These are phyloP conservation scores for Colletotrichum nymphaeae DNA, from an alignment of 2,329 filamentous ascomycete species.

Conservation along the genomic window DNA sequence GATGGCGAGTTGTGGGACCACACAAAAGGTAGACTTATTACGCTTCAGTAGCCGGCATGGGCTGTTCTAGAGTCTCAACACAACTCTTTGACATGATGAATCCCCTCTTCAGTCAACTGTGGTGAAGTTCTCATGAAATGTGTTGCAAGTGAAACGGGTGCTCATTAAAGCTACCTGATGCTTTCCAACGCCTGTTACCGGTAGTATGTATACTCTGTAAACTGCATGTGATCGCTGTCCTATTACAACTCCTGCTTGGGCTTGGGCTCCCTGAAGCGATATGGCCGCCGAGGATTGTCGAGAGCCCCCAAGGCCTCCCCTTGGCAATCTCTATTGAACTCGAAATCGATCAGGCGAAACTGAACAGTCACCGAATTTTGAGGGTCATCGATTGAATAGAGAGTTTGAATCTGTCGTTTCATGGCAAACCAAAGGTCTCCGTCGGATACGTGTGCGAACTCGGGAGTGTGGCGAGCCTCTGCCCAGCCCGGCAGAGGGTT, in stretches of 20 bases:
- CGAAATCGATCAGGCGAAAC: neutral
- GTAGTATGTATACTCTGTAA: neutral
- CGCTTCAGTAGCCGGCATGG: conserved; percentile 21
- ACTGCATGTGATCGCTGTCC: neutral
- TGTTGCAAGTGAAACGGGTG: too few species aligned
- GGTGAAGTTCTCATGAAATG: neutral
- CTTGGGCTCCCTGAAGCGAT: neutral
- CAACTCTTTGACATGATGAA: neutral
- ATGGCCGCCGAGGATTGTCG: neutral
- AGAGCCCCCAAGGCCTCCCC: neutral
- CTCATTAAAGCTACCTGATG: too few species aligned
- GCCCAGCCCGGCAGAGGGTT: neutral
- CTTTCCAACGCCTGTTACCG: neutral
- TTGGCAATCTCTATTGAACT: neutral
- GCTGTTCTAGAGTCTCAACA: conserved; percentile 13
- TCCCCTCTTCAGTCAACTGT: neutral
- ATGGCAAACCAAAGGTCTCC: neutral
- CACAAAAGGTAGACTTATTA: conserved; percentile 2
- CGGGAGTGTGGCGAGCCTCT: neutral
- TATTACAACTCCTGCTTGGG: neutral
- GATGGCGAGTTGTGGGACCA: neutral
- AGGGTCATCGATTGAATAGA: neutral
- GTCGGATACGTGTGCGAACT: neutral
- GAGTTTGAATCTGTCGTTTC: neutral
- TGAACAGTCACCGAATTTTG: neutral